Evolutionary conservation across 371 early-diverging fungal species (phyloP), one percentile per base, ranked within the genome.

Genomic region (Mycotypha africana): DNA sequence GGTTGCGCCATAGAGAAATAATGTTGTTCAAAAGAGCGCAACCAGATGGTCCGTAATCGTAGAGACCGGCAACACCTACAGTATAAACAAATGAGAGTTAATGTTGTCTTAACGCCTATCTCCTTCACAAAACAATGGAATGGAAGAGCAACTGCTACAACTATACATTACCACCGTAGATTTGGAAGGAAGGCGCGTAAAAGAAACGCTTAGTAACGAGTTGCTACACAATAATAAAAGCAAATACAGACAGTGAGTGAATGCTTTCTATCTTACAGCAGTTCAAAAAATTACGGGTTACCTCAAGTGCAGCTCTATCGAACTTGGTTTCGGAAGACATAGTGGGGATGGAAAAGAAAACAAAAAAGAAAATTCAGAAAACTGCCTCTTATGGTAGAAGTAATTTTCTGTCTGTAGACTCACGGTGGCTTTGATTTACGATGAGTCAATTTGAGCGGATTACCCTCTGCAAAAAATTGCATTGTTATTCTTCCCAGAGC

Each of bases 41-140:
- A 33, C 97, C 96, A 22, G 94, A 84, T 6, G 99, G 99, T 16
- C 99, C 99, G 66, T 89, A 97, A 71, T 99, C 99, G 61, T 91
- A 99, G 39, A 99, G 86, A 63, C 99, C 99, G 45, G 95, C 91
- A 41, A 95, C 92, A 72, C 91, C 91, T 91, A 52, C 16, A 45
- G 40, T 40, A 32, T 33, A 42, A 41, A 33, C 32, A 42, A 5
- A 32, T 23, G 16, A 11, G 20, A 32, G 20, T 15, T 16, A 36
- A 17, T 28, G 6, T 28, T 12, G 12, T 28, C 30, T 28, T 8
- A 28, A 28, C 12, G 30, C n/a, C n/a, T n/a, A n/a, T n/a, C n/a
- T n/a, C n/a, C n/a, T n/a, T n/a, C n/a, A n/a, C n/a, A n/a, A n/a
- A n/a, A n/a, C n/a, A 28, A 28, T 5, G 11, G 28, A 28, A 28